These are phyloP conservation scores for Thalassiosira delicatula DNA, from an alignment of 352 stramenopile species.

Conservation along the genomic window DNA sequence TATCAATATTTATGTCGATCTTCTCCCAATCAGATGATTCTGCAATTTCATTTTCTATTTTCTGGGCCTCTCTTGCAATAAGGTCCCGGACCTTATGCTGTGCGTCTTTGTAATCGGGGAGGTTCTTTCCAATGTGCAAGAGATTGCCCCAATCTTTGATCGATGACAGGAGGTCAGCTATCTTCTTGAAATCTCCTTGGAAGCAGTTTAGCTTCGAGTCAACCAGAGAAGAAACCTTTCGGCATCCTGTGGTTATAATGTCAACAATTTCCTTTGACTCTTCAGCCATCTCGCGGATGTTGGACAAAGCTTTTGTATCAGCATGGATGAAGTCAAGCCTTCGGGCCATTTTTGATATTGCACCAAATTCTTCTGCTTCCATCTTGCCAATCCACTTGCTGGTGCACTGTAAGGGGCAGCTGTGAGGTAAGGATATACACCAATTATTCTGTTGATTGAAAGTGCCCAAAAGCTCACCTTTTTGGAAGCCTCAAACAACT, in stretches of 20 bases:
- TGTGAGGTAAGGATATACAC: too few relatives aligned
- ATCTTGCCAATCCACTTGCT: not conserved
- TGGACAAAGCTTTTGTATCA: not conserved
- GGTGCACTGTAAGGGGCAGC: not conserved
- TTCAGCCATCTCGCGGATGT: not conserved
- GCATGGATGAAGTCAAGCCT: slow-evolving; percentile 9
- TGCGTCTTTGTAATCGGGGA: slow-evolving; percentile 28
- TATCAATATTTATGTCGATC: slow-evolving; percentile 48
- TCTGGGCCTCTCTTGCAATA: slow-evolving; percentile 46
- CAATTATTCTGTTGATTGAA: too few relatives aligned
- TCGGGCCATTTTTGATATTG: too few relatives aligned
- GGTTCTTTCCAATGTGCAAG: not conserved
- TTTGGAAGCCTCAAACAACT: too few relatives aligned
- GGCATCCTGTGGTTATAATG: too few relatives aligned
- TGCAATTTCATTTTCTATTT: slow-evolving; percentile 58
- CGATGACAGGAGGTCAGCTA: slow-evolving; percentile 19
- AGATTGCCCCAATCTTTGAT: slow-evolving; percentile 18
- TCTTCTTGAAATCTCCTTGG: slow-evolving; percentile 23
- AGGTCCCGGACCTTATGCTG: slow-evolving; percentile 31
- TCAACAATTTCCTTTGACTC: too few relatives aligned
- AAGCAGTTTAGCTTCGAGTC: slow-evolving; percentile 9
- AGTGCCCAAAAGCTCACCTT: too few relatives aligned
- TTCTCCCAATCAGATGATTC: slow-evolving; percentile 60
- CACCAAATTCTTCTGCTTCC: too few relatives aligned
- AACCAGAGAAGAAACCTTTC: not conserved